Base-by-base conservation (phyloP, 2,329 filamentous ascomycete species). In the Neonectria faginata region DNA sequence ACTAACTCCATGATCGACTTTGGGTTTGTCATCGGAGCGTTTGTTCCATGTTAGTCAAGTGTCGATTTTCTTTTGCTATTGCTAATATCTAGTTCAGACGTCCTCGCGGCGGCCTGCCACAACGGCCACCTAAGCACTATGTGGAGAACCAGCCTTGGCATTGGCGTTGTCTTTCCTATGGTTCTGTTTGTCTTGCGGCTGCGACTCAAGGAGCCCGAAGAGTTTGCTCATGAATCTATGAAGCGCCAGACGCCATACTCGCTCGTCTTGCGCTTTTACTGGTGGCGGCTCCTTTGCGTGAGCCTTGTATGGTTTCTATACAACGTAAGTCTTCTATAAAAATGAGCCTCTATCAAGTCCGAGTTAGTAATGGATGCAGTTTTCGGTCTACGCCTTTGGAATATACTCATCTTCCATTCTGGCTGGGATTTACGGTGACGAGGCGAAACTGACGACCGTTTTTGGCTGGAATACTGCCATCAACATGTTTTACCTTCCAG, bases 391-490 rank as follows among this genome's bases (percentile, higher is more conserved):
- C 77, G 90, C 91, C 0, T 97, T 97, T 76, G 86, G 91, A 57
- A 93, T 97, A 73, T 97, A 96, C 81, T 92, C 91, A 0, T 90
- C 90, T 1, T 86, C 89, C 1, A 95, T 97, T 73, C 81, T 97
- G 0, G 77, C 82, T 42, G 89, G 88, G 64, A 86, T 93, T 29
- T 88, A 91, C 45, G 86, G 88, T 10, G 74, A 83, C 0, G 72
- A 76, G 5, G 83, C 88, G 0, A 86, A 90, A 0, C 81, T 97
- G 2, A 95, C 92, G 74, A 91, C 91, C 67, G 82, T 89, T 11
- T 94, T 97, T 66, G 94, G 93, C 44, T 97, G 93, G 93, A 94
- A 93, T 75, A 93, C 91, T 0, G 86, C 97, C 45, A 89, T 97
- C 81, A 97, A 96, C 77, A 82, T 93, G 67, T 97, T 97, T 79